phyloP scores from a whole-genome alignment of 495 filamentous ascomycete genomes.

The Hyaloscypha hepaticicola region DNA sequence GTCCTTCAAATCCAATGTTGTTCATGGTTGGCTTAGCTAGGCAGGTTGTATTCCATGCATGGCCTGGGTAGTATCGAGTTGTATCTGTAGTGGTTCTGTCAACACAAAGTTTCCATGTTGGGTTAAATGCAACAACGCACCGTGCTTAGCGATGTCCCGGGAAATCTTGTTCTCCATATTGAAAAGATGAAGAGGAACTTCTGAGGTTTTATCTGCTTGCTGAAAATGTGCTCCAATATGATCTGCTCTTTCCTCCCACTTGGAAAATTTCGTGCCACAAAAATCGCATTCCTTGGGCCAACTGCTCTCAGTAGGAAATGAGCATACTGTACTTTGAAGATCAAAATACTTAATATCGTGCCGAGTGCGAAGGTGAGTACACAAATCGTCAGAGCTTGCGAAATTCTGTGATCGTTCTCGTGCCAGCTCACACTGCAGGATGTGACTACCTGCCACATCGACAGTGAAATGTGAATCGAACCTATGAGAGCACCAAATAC shows the following conservation, averaged over 20 bases:
- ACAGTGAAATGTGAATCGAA: conserved; percentile 3
- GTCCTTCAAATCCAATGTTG: not conserved
- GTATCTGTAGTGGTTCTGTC: conserved; percentile 5
- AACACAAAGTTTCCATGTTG: not conserved
- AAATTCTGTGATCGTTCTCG: conserved; percentile 4
- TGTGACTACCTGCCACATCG: conserved; percentile 6
- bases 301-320: not conserved
- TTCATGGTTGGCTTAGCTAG: not conserved
- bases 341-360: conserved; percentile 10
- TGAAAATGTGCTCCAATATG: conserved; percentile 8
- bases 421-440: conserved; percentile 10
- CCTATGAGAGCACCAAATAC: conserved; percentile 3
- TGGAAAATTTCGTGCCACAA: conserved; percentile 2
- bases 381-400: not conserved
- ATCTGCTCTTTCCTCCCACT: conserved; percentile 4
- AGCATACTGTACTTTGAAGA: not conserved
- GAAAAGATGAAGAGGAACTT: not conserved
- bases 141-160: not conserved
- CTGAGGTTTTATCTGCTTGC: not conserved
- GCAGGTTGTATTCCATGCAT: conserved; percentile 10
- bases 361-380: not conserved
- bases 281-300: conserved; percentile 7
- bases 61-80: not conserved
- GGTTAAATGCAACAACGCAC: conserved; percentile 8
- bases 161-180: not conserved